Percentiles rank a stretch among this genome's conserved stretches.
These are phyloP conservation scores for Trichosporon asahii DNA, from an alignment of 1,284 basidiomycete species.

Conservation along the genomic window DNA sequence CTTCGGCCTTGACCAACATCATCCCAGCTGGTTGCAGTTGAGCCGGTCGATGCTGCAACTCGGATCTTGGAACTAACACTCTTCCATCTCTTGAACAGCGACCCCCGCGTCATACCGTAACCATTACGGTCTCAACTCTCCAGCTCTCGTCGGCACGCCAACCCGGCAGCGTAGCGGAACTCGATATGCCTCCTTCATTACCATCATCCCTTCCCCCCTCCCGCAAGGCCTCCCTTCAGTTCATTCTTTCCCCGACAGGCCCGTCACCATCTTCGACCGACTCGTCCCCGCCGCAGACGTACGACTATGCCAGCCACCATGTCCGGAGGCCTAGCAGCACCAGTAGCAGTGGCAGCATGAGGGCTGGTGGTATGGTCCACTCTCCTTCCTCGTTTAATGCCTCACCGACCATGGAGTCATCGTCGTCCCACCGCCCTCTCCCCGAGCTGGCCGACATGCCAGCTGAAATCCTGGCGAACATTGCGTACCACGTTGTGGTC, in stretches of 20 bases:
- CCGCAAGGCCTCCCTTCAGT: conserved; percentile 38
- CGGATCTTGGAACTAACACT: background rate
- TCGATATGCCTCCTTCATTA: background rate
- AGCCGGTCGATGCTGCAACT: background rate
- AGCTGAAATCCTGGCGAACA: conserved; percentile 28
- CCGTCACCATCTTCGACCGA: conserved; percentile 2
- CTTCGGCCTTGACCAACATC: conserved; percentile 4
- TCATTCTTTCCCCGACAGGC: conserved; percentile 32
- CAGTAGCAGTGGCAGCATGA: background rate
- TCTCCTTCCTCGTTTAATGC: background rate
- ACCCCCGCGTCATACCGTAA: too few relatives aligned
- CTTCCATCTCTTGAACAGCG: background rate
- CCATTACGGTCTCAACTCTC: background rate
- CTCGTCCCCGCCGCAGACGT: background rate
- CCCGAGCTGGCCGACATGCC: conserved; percentile 28
- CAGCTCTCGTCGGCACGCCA: background rate
- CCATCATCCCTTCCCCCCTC: conserved; percentile 14
- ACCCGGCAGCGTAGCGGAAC: conserved; percentile 1
- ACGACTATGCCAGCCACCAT: conserved; percentile 12
- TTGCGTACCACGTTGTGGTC: conserved; percentile 37
- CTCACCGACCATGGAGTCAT: background rate
- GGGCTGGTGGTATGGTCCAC: background rate
- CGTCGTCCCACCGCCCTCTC: conserved; percentile 2
- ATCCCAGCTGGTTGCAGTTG: background rate
- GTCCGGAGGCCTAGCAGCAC: conserved; percentile 1